Percentiles rank a stretch among this genome's conserved stretches.
Evolutionary conservation across 1,139 yeast species (phyloP).

Genomic region (Saccharomycopsis hybrid): DNA sequence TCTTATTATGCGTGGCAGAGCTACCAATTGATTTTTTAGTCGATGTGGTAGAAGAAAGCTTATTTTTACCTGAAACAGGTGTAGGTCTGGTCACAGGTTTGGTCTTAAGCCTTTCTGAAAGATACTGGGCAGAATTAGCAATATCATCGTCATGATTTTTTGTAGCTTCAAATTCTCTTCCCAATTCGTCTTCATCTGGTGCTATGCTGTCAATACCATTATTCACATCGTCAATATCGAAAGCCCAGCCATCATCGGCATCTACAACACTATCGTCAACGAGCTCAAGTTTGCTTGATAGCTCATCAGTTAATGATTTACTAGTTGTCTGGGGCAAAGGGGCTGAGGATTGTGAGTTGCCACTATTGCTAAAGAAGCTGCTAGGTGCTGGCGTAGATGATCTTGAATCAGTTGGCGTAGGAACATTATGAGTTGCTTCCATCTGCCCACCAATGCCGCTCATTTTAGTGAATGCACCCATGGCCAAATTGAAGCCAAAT

Average conservation of each 20-base stretch:
- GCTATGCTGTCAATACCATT: slow-evolving; percentile 17
- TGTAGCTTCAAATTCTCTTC: background rate
- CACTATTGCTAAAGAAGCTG: background rate
- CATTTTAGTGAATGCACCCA: slow-evolving; percentile 19
- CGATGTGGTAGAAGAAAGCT: background rate
- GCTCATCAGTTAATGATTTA: background rate
- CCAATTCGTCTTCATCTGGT: background rate
- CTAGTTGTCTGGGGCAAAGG: background rate
- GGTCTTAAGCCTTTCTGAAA: background rate
- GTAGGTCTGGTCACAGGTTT: slow-evolving; percentile 22
- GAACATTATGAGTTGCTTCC: slow-evolving; percentile 5
- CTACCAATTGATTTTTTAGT: background rate
- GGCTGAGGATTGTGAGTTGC: background rate
- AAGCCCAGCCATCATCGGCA: slow-evolving; percentile 19
- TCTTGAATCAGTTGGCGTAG: slow-evolving; percentile 24
- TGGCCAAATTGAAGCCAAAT: slow-evolving; percentile 17
- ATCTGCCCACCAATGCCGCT: slow-evolving; percentile 18
- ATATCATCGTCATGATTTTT: background rate
- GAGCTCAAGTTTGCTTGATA: background rate
- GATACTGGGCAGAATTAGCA: background rate
- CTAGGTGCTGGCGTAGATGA: slow-evolving; percentile 21
- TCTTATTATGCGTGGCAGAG: background rate
- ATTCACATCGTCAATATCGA: slow-evolving; percentile 20
- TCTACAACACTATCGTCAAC: background rate
- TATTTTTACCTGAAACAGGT: slow-evolving; percentile 8